A percentile compares a stretch with the other conserved stretches of the same genome.
Evolutionary conservation across 2,329 filamentous ascomycete genomes (phyloP).

Genomic region (Aspergillus eucalypticola): DNA sequence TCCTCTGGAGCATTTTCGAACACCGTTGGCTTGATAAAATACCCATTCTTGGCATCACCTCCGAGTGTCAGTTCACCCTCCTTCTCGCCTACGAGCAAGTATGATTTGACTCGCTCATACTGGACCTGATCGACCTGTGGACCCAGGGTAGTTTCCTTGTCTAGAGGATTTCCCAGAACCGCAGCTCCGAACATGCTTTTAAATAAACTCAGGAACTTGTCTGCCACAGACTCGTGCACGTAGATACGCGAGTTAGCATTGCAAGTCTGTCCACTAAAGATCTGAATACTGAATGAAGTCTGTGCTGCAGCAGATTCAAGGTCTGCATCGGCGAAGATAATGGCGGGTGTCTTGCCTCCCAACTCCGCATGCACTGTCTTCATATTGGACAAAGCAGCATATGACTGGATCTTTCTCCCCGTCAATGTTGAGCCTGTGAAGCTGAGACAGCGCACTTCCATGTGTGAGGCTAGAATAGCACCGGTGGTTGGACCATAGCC

Average conservation of each 20-base stretch:
- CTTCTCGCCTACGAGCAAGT: conserved; percentile 64
- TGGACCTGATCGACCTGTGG: conserved; percentile 80
- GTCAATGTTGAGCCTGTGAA: conserved; percentile 62
- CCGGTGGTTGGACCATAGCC: conserved; percentile 63
- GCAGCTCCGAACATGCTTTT: conserved; percentile 71
- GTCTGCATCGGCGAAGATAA: conserved; percentile 44
- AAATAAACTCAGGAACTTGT: conserved; percentile 77
- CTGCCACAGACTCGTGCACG: conserved; percentile 80
- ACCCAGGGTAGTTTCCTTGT: conserved; percentile 75
- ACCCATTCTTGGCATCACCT: conserved; percentile 73
- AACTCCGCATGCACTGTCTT: conserved; percentile 39
- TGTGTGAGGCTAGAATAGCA: conserved; percentile 54
- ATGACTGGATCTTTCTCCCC: conserved; percentile 53
- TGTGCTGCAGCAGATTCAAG: conserved; percentile 48
- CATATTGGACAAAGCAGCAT: conserved; percentile 39
- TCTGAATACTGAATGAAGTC: conserved; percentile 52
- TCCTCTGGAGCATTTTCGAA: conserved; percentile 65
- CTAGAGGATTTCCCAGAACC: conserved; percentile 77
- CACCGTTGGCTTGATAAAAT: conserved; percentile 88
- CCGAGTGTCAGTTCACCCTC: conserved; percentile 65
- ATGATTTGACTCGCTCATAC: conserved; percentile 80
- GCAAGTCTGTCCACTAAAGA: conserved; percentile 61
- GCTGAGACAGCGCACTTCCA: conserved; percentile 62
- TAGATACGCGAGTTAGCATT: conserved; percentile 69
- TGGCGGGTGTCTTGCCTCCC: conserved; percentile 37